These are phyloP conservation scores for Laguncularia racemosa DNA, from an alignment of 345 rosid genomes.

Conservation along the genomic window DNA sequence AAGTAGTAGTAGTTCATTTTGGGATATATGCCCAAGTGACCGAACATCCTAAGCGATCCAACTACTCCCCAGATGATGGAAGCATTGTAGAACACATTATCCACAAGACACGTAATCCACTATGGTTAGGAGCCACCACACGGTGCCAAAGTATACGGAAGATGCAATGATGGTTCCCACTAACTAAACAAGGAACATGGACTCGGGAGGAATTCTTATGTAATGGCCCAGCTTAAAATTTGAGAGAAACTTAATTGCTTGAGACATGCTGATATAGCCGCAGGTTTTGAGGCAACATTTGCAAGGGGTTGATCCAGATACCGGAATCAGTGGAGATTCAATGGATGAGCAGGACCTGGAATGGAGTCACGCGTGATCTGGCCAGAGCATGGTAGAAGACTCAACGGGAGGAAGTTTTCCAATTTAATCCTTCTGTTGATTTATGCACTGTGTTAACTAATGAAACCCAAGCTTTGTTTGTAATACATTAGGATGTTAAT, in stretches of 20 bases:
- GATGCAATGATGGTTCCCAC: slow-evolving; percentile 37
- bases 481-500: too few relatives aligned
- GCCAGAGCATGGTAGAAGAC: too few relatives aligned
- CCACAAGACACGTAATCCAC: slow-evolving; percentile 32
- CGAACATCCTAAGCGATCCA: slow-evolving; percentile 42
- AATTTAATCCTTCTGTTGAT: too few relatives aligned
- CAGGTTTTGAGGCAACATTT: slow-evolving; percentile 39
- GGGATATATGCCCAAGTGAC: slow-evolving; percentile 29
- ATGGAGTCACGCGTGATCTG: too few relatives aligned
- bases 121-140: slow-evolving; percentile 47
- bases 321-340: too few relatives aligned
- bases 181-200: slow-evolving; percentile 48
- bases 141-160: slow-evolving; percentile 34
- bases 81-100: slow-evolving; percentile 39
- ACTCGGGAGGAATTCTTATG: slow-evolving; percentile 52
- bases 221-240: slow-evolving; percentile 60
- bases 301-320: slow-evolving; percentile 49
- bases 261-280: slow-evolving; percentile 33
- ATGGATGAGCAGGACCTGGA: too few relatives aligned
- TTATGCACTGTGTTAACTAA: too few relatives aligned
- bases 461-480: too few relatives aligned
- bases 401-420: too few relatives aligned
- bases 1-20: slow-evolving; percentile 50
- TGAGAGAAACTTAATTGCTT: slow-evolving; percentile 35
- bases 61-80: slow-evolving; percentile 62